These are phyloP conservation scores for Poronia punctata DNA, from an alignment of 495 filamentous ascomycete genomes.

Conservation along the genomic window DNA sequence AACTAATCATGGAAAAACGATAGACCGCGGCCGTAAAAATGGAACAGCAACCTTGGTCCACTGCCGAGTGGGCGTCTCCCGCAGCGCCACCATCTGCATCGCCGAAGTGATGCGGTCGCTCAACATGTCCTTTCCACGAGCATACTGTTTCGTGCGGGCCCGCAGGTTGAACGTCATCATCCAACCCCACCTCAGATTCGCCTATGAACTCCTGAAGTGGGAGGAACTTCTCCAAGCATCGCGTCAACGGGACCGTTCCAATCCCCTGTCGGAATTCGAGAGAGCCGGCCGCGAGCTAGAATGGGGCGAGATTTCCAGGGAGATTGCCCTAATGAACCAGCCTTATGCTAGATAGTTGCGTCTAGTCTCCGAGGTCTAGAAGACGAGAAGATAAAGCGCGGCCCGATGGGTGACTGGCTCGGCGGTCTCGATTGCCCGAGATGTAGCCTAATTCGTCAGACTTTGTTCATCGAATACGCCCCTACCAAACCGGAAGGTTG, in stretches of 20 bases:
- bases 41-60: conserved; percentile 88
- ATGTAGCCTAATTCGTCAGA: no score
- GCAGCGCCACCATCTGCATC: conserved; percentile 95
- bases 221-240: conserved; percentile 60
- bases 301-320: conserved; percentile 80
- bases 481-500: no score
- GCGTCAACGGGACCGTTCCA: conserved; percentile 33
- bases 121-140: conserved; percentile 77
- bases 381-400: no score
- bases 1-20: no score
- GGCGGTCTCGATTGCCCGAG: no score
- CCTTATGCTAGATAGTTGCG: conserved; percentile 73
- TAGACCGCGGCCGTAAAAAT: conserved; percentile 68
- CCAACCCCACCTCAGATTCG: conserved; percentile 54
- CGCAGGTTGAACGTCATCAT: conserved; percentile 69
- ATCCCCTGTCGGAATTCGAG: conserved; percentile 1
- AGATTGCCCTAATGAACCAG: conserved; percentile 92
- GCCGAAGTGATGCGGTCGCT: conserved; percentile 88
- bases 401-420: no score
- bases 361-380: no score
- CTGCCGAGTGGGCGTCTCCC: conserved; percentile 90
- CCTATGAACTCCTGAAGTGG: conserved; percentile 82
- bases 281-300: conserved; percentile 67
- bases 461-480: no score
- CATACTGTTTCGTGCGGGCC: conserved; percentile 94